Evolutionary conservation across 495 filamentous ascomycete species (phyloP).

Genomic region (Cladorrhinum samala): DNA sequence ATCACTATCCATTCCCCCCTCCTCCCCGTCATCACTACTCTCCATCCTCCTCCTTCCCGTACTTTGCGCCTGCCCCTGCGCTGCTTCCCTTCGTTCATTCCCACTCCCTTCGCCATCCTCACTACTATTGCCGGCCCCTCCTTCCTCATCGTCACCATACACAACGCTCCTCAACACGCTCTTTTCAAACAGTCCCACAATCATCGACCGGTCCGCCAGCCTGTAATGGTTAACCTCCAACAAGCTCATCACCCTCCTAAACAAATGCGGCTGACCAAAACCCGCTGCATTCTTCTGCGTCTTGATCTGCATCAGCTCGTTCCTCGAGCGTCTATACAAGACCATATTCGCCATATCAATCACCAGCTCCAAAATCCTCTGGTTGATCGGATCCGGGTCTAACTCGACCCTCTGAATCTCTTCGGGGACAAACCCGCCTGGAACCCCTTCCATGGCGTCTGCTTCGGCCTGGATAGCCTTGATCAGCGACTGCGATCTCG

Average conservation of each 20-base stretch:
- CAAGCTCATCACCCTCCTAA: conserved; percentile 73
- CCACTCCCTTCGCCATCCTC: conserved; percentile 9
- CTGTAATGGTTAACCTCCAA: conserved; percentile 90
- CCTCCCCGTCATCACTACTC: conserved; percentile 5
- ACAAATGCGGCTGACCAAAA: conserved; percentile 71
- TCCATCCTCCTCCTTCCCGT: conserved; percentile 7
- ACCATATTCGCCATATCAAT: conserved; percentile 88
- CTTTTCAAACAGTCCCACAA: conserved; percentile 91
- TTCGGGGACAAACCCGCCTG: not conserved
- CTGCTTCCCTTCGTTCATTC: conserved; percentile 2
- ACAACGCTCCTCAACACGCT: conserved; percentile 77
- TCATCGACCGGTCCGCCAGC: conserved; percentile 73
- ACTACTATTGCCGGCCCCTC: conserved; percentile 15
- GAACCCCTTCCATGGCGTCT: conserved; percentile 17
- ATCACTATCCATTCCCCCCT: conserved; percentile 14
- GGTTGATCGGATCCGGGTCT: conserved; percentile 61
- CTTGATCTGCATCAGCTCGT: conserved; percentile 59
- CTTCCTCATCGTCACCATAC: conserved; percentile 41
- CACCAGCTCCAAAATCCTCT: conserved; percentile 69
- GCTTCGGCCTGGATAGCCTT: conserved; percentile 30
- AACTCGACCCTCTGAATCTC: conserved; percentile 33
- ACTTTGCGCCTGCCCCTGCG: no score
- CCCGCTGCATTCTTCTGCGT: conserved; percentile 47
- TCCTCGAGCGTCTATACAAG: conserved; percentile 67
- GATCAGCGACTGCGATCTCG: conserved; percentile 28